Evolutionary conservation across 225 moss, liverwort and hornwort genomes (phyloP), one percentile per base, ranked within the genome.

Genomic region (Takakia lepidozioides): DNA sequence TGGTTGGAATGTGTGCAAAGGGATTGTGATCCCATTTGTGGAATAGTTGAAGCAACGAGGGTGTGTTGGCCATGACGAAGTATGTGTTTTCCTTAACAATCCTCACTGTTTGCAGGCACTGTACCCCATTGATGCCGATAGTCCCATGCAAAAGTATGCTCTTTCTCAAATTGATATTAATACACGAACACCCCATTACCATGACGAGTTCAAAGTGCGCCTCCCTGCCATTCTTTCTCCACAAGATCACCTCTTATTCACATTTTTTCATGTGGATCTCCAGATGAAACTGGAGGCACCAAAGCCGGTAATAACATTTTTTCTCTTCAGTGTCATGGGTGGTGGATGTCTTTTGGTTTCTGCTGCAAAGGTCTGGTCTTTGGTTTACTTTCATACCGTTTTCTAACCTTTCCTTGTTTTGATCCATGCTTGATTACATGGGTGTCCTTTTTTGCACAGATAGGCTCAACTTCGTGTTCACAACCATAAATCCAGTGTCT

Each of bases 271-370:
- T 58, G 78, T 93, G 34, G 93, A 93, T 43, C 79, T 93, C 34
- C 93, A 93, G 61, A 82, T 89, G 89, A 93, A 89, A 61, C 63
- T 89, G 59, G 89, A 93, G 58, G 93, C 89, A 58, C 93, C 86
- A 15, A 95, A 82, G 59, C 93, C 89, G 60, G 93, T 89, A 76
- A 27, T 59, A n/a, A n/a, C n/a, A n/a, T n/a, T n/a, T n/a, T n/a
- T n/a, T n/a, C n/a, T n/a, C n/a, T n/a, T n/a, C n/a, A n/a, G n/a
- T n/a, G n/a, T n/a, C n/a, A n/a, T n/a, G n/a, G n/a, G n/a, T n/a
- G n/a, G n/a, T n/a, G n/a, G n/a, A n/a, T n/a, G n/a, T n/a, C n/a
- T n/a, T n/a, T n/a, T n/a, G n/a, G n/a, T n/a, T n/a, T n/a, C n/a
- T n/a, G n/a, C n/a, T n/a, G n/a, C n/a, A n/a, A n/a, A n/a, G n/a